phyloP scores from a whole-genome alignment of 2,329 filamentous ascomycete species.

The Microcera coccophila region DNA sequence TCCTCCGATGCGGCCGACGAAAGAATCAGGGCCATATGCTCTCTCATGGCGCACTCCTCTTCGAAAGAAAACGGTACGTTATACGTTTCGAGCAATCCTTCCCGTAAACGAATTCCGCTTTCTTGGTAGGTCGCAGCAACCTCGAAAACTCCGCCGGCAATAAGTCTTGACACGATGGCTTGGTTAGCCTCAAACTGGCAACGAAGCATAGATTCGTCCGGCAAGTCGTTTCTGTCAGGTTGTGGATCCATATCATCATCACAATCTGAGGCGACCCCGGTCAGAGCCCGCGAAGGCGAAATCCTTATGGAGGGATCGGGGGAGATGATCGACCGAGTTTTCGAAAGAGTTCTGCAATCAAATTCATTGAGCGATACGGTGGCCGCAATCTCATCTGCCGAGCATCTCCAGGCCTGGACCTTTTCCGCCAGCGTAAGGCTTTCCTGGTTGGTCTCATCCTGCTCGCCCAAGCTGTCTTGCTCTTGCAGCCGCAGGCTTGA shows the following conservation, averaged over 20 bases:
- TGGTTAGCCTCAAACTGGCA: background rate
- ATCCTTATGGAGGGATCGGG: background rate
- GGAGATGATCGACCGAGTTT: background rate
- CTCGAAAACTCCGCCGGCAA: background rate
- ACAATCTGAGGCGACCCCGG: too few relatives aligned
- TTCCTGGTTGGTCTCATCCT: background rate
- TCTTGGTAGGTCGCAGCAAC: background rate
- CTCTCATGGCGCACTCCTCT: background rate
- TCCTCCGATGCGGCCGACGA: background rate
- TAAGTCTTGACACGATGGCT: background rate
- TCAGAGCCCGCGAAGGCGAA: background rate
- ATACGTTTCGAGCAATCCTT: background rate
- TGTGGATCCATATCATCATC: background rate
- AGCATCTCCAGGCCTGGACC: background rate
- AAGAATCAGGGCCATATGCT: background rate
- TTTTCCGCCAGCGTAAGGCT: background rate
- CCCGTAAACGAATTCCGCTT: background rate
- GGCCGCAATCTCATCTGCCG: background rate
- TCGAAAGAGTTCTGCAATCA: background rate
- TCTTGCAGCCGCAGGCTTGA: background rate
- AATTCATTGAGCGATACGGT: background rate
- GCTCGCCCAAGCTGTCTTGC: background rate
- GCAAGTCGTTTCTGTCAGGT: background rate
- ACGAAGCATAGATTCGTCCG: background rate
- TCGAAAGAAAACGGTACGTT: background rate